phyloP scores from a whole-genome alignment of 768 basidiomycete species.

The Tulasnella sp. region DNA sequence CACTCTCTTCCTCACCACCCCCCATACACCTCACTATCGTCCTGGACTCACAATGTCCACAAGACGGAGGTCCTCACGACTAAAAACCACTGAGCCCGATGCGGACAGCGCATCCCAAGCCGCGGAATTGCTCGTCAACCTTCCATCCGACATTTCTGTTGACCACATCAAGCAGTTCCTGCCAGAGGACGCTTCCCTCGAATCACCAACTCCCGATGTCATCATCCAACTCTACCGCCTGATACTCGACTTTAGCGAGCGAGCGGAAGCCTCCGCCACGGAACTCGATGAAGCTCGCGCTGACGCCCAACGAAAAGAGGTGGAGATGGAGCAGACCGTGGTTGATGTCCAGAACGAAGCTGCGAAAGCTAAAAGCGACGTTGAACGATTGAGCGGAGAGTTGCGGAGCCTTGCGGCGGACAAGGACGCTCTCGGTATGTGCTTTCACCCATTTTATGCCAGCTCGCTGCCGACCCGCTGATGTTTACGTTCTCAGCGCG shows the following conservation, averaged over 20 bases:
- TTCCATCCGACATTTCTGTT: constrained; percentile 22
- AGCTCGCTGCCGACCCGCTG: constrained; percentile 15
- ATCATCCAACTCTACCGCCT: constrained; percentile 62
- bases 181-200: constrained; percentile 41
- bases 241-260: constrained; percentile 54
- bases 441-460: constrained; percentile 15
- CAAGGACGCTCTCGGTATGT: constrained; percentile 60
- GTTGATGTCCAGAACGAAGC: constrained; percentile 68
- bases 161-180: constrained; percentile 10
- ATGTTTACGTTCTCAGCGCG: constrained; percentile 34
- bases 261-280: constrained; percentile 53
- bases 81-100: constrained; percentile 1
- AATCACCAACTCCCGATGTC: constrained; percentile 55
- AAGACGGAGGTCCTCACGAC: constrained; percentile 6
- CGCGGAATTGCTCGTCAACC: constrained; percentile 5
- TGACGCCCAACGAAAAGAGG: constrained; percentile 64
- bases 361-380: constrained; percentile 53
- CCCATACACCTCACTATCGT: neutral
- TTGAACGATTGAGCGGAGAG: constrained; percentile 56
- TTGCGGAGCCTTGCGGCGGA: constrained; percentile 55
- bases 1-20: neutral
- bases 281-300: constrained; percentile 71
- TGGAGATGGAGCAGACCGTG: constrained; percentile 79
- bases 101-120: constrained; percentile 4
- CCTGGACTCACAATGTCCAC: neutral